Base-by-base conservation (phyloP, 2,329 filamentous ascomycete genomes). In the Talaromyces islandicus region DNA sequence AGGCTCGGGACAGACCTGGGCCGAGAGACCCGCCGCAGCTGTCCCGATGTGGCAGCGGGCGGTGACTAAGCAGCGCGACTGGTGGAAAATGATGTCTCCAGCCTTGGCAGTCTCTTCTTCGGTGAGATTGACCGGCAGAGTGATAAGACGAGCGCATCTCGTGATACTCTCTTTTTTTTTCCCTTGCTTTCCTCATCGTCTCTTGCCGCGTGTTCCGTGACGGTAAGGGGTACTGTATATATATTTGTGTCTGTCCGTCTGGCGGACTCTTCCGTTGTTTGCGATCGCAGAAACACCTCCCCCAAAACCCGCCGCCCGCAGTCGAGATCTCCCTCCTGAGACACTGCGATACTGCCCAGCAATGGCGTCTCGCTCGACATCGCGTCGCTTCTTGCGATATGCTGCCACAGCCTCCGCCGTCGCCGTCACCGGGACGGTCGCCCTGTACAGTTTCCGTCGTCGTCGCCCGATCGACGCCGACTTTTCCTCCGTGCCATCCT, bases 331-430 rank as follows among this genome's bases (percentile, higher is more conserved):
- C 2, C 6, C 7, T n/a, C 17, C n/a, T 17, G 35, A 38, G 35
- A n/a, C 7, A 2, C 14, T 35, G 32, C 11, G 32, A 35, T 12
- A 14, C 32, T 14, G 32, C 32, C 19, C n/a, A 46, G 43, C 35
- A 38, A 57, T 57, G 55, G 55, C 55, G 14, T 21, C 43, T 27
- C 43, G 55, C 17, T 35, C 27, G 25, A 56, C 38, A 50, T 57
- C 55, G 10, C 55, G 43, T 25, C 55, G 55, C n/a, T 51, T 57
- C 27, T n/a, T 57, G 55, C 55, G 55, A 35, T 57, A 57, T 38
- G 55, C 55, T 6, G 55, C 43, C n/a, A 51, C 25, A 35, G 43
- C 55, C 30, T 57, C 55, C 9, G 55, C 55, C 17, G 43, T 51
- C 25, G 46, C 55, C 4, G 55, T 57, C 27, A 51, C 43, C 5